phyloP scores from a whole-genome alignment of 1,139 yeast genomes.

The Taphrina pruni region DNA sequence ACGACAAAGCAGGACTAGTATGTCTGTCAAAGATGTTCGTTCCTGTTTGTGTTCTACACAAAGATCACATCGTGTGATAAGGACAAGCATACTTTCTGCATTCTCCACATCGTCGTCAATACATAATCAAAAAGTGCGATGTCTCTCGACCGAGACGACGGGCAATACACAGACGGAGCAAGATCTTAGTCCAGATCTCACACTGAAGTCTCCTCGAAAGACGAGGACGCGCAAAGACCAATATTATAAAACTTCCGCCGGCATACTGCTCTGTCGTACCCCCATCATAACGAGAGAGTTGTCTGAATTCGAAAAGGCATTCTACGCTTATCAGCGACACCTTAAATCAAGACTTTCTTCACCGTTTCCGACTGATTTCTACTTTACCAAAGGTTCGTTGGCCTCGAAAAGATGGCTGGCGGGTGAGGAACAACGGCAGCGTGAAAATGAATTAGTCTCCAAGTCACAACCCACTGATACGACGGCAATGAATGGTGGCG shows the following conservation, averaged over 20 bases:
- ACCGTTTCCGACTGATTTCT: conserved; percentile 95
- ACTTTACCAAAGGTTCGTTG: conserved; percentile 86
- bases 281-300: conserved; percentile 84
- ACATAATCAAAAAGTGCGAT: background rate
- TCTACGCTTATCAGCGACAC: conserved; percentile 82
- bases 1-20: background rate
- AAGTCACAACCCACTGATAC: conserved; percentile 58
- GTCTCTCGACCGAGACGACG: conserved; percentile 4
- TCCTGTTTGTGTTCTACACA: conserved; percentile 11
- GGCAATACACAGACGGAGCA: background rate
- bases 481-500: conserved; percentile 56
- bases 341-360: conserved; percentile 91
- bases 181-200: background rate
- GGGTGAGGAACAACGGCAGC: conserved; percentile 70
- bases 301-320: conserved; percentile 72
- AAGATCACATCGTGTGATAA: background rate
- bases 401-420: conserved; percentile 81
- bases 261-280: conserved; percentile 71
- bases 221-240: conserved; percentile 19
- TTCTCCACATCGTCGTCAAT: conserved; percentile 8
- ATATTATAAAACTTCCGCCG: conserved; percentile 48
- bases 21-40: conserved; percentile 14
- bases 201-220: conserved; percentile 2
- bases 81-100: background rate
- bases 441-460: conserved; percentile 72